Conservation (phyloP, 306 rosid genomes). For the Cucurbita pepo region DNA sequence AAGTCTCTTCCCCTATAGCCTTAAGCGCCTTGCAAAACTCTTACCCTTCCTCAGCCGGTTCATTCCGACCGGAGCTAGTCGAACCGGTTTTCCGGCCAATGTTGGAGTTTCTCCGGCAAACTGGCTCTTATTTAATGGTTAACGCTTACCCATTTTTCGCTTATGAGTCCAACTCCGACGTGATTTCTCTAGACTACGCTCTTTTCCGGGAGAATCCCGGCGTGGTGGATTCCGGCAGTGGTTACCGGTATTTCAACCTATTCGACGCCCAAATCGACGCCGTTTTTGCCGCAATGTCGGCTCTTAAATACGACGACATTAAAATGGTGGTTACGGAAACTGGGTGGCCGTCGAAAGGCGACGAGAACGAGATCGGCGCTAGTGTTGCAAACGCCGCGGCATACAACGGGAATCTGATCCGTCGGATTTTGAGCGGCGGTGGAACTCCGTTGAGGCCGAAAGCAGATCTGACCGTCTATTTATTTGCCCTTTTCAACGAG, state of each 20-base stretch:
- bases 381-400: slow-evolving; percentile 68
- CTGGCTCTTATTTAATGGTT: slow-evolving; percentile 82
- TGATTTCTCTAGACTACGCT: slow-evolving; percentile 72
- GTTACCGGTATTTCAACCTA: slow-evolving; percentile 51
- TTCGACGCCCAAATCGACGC: slow-evolving; percentile 97
- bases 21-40: slow-evolving; percentile 71
- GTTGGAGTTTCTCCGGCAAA: slow-evolving; percentile 55
- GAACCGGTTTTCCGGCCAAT: slow-evolving; percentile 59
- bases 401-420: slow-evolving; percentile 76
- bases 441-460: slow-evolving; percentile 80
- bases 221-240: slow-evolving; percentile 62
- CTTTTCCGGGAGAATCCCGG: slow-evolving; percentile 72
- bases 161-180: slow-evolving; percentile 76
- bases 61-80: slow-evolving; percentile 61
- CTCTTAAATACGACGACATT: slow-evolving; percentile 56
- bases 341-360: slow-evolving; percentile 90
- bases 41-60: slow-evolving; percentile 79
- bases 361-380: slow-evolving; percentile 67
- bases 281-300: slow-evolving; percentile 63
- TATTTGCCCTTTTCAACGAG: slow-evolving; percentile 87
- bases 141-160: slow-evolving; percentile 93
- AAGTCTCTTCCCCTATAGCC: slow-evolving; percentile 85
- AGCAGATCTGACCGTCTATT: slow-evolving; percentile 72
- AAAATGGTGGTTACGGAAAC: slow-evolving; percentile 61
- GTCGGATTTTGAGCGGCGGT: slow-evolving; percentile 43